A percentile compares a stretch with the other conserved stretches of the same genome.
Conservation (phyloP, 352 stramenopile species). For the Aphanomyces astaci region DNA sequence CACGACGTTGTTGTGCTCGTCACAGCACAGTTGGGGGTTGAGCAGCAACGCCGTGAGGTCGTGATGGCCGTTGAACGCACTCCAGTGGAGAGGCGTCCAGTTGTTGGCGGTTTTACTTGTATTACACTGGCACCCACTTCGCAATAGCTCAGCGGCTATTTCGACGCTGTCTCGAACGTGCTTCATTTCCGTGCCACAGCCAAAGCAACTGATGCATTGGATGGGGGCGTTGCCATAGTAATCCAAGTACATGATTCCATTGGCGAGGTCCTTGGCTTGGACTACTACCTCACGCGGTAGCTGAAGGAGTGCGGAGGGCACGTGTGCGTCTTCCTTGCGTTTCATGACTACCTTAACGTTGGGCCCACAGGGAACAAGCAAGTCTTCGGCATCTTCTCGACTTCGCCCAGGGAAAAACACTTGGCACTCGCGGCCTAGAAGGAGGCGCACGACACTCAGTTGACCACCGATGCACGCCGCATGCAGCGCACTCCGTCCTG, state of each 20-base stretch:
- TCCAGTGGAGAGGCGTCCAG: constrained; percentile 70
- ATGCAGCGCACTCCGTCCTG: constrained; percentile 51
- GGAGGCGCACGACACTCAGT: constrained; percentile 46
- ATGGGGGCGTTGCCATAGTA: constrained; percentile 74
- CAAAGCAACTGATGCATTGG: constrained; percentile 72
- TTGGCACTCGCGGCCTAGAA: constrained; percentile 48
- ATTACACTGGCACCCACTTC: constrained; percentile 62
- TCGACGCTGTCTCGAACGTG: constrained; percentile 60
- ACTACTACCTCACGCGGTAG: constrained; percentile 38
- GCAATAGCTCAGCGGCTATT: constrained; percentile 50
- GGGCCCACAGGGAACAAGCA: neutral
- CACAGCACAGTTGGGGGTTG: constrained; percentile 28
- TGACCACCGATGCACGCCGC: constrained; percentile 63
- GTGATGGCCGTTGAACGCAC: constrained; percentile 66
- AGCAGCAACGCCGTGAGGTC: constrained; percentile 51
- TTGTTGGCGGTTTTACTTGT: constrained; percentile 53
- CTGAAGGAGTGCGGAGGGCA: constrained; percentile 43
- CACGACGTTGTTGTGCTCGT: neutral
- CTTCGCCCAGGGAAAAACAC: constrained; percentile 62
- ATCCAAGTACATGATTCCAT: constrained; percentile 44
- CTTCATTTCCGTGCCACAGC: constrained; percentile 45
- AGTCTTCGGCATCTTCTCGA: constrained; percentile 26
- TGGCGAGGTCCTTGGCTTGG: constrained; percentile 38
- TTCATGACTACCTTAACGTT: constrained; percentile 36
- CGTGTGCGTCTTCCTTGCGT: constrained; percentile 33